Base-by-base conservation (phyloP, 768 basidiomycete species). In the Leccinum truebloodii region DNA sequence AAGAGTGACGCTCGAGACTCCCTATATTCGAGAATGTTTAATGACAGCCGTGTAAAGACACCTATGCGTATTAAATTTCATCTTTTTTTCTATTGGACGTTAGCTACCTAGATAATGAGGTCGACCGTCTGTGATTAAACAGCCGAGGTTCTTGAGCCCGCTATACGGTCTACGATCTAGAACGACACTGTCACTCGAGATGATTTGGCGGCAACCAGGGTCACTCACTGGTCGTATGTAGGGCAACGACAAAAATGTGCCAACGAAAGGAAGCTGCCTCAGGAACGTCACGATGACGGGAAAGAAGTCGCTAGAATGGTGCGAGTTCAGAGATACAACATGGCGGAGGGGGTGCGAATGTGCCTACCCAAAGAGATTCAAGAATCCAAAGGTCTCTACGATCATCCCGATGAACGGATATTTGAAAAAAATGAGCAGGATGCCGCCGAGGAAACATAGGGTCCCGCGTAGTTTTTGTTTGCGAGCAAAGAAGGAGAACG, bases 231-330 rank as follows among this genome's bases (percentile, higher is more conserved):
- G 81, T 70, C 91, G 81, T 68, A 98, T 87, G 71, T 92, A 95
- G 1, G 97, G 95, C 63, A 98, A 71, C 5, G 90, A 89, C 52
- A 99, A 76, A 63, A 92, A 74, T 0, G 87, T 92, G 28, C 97
- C 96, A 59, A 99, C 83, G 64, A 97, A 87, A 5, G 97, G 96
- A 51, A 98, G 73, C 77, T 98, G 96, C 58, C 95, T 84, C 63
- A 98, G 77, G 81, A 98, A 98, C n/a, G 94, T 95, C 54, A 99
- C 80, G 58, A 99, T 89, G 61, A 98, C 97, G 6, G 97, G 97
- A 85, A 98, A 98, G 81, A 99, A 99, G 77, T 98, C 96, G 50
- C 96, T 98, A 77, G 51, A 48, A 44, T 32, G 12, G 9, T 18
- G 13, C 24, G 55, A 3, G n/a, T 32, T 63, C 32, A 67, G 59